phyloP scores from a whole-genome alignment of 2,329 filamentous ascomycete species.

The Zalaria sp. region DNA sequence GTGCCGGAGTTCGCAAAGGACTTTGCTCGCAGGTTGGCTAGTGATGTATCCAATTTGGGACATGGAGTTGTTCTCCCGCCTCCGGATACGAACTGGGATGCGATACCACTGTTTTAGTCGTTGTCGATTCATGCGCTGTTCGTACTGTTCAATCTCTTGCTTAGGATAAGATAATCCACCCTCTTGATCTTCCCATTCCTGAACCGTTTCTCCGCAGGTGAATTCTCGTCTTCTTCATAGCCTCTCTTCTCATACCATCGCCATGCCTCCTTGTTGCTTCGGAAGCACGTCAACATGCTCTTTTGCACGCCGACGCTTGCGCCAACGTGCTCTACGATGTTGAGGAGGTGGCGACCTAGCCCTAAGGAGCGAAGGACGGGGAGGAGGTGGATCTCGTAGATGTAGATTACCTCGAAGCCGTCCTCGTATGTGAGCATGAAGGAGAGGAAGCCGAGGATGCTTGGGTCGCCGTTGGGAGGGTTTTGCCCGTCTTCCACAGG shows the following conservation, averaged over 20 bases:
- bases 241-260: constrained; percentile 49
- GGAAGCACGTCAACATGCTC: constrained; percentile 62
- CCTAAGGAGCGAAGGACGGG: constrained; percentile 45
- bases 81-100: too few species aligned
- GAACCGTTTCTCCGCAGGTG: constrained; percentile 33
- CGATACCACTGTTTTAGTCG: too few species aligned
- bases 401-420: constrained; percentile 53
- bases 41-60: too few species aligned
- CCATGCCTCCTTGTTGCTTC: constrained; percentile 42
- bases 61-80: too few species aligned
- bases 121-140: too few species aligned
- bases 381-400: constrained; percentile 63
- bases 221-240: constrained; percentile 37
- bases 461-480: constrained; percentile 1
- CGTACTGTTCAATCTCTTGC: constrained; percentile 18
- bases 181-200: constrained; percentile 35
- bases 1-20: too few species aligned
- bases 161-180: constrained; percentile 39
- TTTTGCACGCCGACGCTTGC: constrained; percentile 43
- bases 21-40: too few species aligned
- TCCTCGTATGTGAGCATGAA: constrained; percentile 60
- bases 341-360: constrained; percentile 47
- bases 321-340: constrained; percentile 39
- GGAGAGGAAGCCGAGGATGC: constrained; percentile 35
- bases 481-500: not conserved